phyloP scores from a whole-genome alignment of 306 rosid genomes.

The Quillaja saponaria region DNA sequence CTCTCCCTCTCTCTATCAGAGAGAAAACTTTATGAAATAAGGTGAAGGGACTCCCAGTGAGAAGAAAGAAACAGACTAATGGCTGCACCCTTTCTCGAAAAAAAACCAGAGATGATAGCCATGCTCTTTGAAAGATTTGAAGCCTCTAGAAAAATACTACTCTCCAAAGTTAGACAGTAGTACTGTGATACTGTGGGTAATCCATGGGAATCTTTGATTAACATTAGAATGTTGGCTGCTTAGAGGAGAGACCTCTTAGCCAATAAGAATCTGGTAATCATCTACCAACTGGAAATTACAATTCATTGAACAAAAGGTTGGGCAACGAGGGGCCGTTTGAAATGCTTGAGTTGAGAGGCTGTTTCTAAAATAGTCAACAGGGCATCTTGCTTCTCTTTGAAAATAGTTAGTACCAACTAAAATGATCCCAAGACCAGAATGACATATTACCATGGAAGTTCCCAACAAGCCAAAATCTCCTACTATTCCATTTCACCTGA shows the following conservation, averaged over 20 bases:
- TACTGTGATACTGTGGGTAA: neutral
- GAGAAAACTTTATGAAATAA: neutral
- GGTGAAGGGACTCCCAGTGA: constrained; percentile 5
- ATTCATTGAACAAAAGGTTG: too few species aligned
- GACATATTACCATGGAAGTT: too few species aligned
- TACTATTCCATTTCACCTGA: too few species aligned
- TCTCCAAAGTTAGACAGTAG: too few species aligned
- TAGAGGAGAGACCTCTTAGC: too few species aligned
- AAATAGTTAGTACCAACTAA: too few species aligned
- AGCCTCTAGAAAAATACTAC: neutral
- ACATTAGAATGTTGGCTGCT: neutral
- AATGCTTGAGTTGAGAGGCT: too few species aligned
- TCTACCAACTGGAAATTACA: neutral
- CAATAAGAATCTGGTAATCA: neutral
- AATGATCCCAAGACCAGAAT: too few species aligned
- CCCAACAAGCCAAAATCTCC: too few species aligned
- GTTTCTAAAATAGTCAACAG: too few species aligned
- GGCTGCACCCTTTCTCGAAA: constrained; percentile 8
- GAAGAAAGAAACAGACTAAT: constrained; percentile 4
- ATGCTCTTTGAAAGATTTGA: neutral
- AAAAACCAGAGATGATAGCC: neutral
- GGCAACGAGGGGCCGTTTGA: too few species aligned
- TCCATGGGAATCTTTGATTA: constrained; percentile 18
- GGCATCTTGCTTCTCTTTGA: too few species aligned
- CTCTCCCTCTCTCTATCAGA: neutral